phyloP scores from a whole-genome alignment of 192 early-diverging fungal species.

The Rhizophagus clarus region DNA sequence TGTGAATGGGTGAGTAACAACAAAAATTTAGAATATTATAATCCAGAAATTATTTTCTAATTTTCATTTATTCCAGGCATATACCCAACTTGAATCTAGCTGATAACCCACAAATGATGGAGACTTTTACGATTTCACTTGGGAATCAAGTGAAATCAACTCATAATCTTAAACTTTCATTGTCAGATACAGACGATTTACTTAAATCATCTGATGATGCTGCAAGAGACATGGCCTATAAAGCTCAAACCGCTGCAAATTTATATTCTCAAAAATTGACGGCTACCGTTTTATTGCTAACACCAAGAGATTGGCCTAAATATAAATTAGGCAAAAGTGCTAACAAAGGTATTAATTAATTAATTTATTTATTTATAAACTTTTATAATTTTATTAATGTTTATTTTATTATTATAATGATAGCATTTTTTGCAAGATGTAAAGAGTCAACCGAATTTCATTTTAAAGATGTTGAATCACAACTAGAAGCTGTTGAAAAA shows the following conservation, averaged over 20 bases:
- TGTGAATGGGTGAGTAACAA: background rate
- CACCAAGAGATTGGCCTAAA: slow-evolving; percentile 51
- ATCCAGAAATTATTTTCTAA: too few species aligned
- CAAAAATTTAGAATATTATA: background rate
- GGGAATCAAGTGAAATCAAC: slow-evolving; percentile 78
- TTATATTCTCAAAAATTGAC: slow-evolving; percentile 66
- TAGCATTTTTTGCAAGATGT: slow-evolving; percentile 65
- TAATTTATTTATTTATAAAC: background rate
- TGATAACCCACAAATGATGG: slow-evolving; percentile 52
- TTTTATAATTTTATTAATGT: background rate
- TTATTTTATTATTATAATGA: background rate
- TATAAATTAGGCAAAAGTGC: slow-evolving; percentile 56
- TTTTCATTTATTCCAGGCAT: background rate
- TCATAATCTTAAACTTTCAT: slow-evolving; percentile 66
- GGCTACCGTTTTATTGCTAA: slow-evolving; percentile 57
- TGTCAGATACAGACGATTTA: slow-evolving; percentile 51
- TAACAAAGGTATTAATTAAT: slow-evolving; percentile 48
- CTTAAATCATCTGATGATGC: slow-evolving; percentile 44
- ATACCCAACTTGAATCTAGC: background rate
- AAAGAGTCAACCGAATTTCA: slow-evolving; percentile 75
- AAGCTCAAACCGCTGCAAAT: slow-evolving; percentile 66
- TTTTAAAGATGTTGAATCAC: slow-evolving; percentile 68
- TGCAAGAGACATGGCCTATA: slow-evolving; percentile 59
- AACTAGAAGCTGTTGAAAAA: slow-evolving; percentile 57
- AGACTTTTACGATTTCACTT: slow-evolving; percentile 71